Conservation (phyloP, 2,329 filamentous ascomycete genomes). For the Colletotrichum salicis region DNA sequence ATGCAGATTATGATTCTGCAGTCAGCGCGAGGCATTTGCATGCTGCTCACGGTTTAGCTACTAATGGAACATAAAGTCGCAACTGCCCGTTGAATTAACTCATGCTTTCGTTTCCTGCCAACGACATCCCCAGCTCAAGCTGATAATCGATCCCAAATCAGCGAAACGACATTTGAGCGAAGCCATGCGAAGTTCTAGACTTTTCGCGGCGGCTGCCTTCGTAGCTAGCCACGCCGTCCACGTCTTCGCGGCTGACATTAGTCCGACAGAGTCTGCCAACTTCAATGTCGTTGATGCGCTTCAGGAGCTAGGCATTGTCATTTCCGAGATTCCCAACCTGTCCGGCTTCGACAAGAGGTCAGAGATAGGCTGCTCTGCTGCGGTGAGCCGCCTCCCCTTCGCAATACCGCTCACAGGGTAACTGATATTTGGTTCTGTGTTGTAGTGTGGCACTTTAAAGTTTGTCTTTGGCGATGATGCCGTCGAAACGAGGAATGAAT, state of each 20-base stretch:
- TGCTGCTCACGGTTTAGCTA: too few species aligned
- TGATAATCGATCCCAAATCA: too few species aligned
- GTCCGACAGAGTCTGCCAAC: slow-evolving; percentile 21
- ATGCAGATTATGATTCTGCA: too few species aligned
- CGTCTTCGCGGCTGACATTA: background rate
- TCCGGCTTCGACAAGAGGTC: background rate
- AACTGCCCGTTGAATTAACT: too few species aligned
- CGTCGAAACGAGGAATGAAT: slow-evolving; percentile 20
- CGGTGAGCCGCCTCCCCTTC: slow-evolving; percentile 3
- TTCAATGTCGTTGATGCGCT: slow-evolving; percentile 36
- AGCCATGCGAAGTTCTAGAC: background rate
- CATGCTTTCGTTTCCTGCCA: too few species aligned
- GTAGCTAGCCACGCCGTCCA: background rate
- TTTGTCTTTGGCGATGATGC: slow-evolving; percentile 21
- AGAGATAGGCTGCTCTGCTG: slow-evolving; percentile 4
- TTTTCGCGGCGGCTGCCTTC: background rate
- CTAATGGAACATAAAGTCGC: too few species aligned
- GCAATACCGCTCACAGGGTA: background rate
- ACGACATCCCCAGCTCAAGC: too few species aligned
- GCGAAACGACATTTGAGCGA: background rate
- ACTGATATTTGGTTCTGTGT: background rate
- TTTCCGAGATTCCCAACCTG: slow-evolving; percentile 29
- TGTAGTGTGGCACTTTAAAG: slow-evolving; percentile 30
- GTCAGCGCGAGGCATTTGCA: too few species aligned
- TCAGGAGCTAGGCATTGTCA: slow-evolving; percentile 31